These are phyloP conservation scores for Microthlaspi erraticum DNA, from an alignment of 345 rosid species.

Conservation along the genomic window DNA sequence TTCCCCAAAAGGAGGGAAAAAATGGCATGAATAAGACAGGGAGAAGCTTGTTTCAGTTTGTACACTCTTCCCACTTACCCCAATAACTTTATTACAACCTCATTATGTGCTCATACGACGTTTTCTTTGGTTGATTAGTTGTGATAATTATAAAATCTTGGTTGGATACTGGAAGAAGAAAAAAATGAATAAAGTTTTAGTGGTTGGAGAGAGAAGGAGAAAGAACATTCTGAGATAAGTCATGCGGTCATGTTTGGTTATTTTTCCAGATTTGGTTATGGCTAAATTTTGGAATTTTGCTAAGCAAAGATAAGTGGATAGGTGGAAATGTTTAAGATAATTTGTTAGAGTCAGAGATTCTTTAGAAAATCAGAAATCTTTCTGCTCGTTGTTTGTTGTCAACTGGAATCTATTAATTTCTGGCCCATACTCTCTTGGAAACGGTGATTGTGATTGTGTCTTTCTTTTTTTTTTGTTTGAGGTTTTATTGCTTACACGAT, in stretches of 20 bases:
- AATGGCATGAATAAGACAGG: background rate
- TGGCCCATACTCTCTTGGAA: background rate
- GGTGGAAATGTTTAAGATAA: slow-evolving; percentile 20
- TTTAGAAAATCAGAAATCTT: background rate
- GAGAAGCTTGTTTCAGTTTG: slow-evolving; percentile 9
- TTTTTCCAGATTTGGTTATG: slow-evolving; percentile 35
- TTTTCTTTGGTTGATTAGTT: slow-evolving; percentile 16
- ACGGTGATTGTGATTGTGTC: slow-evolving; percentile 6
- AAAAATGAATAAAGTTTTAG: no score
- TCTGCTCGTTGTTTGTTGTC: background rate
- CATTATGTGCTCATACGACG: background rate
- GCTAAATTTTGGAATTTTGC: slow-evolving; percentile 17
- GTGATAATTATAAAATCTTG: background rate
- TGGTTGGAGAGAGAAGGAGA: slow-evolving; percentile 7
- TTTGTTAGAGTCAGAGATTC: slow-evolving; percentile 34
- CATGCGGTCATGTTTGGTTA: slow-evolving; percentile 27
- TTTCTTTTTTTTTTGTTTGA: no score
- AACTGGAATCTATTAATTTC: slow-evolving; percentile 24
- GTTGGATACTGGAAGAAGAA: background rate
- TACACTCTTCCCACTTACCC: slow-evolving; percentile 16
- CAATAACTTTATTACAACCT: slow-evolving; percentile 22
- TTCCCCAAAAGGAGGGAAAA: background rate
- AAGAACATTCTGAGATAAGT: background rate
- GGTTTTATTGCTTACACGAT: no score
- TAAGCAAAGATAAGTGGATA: background rate